Base-by-base conservation (phyloP, 2,329 filamentous ascomycete species). In the Pseudogymnoascus sp. region DNA sequence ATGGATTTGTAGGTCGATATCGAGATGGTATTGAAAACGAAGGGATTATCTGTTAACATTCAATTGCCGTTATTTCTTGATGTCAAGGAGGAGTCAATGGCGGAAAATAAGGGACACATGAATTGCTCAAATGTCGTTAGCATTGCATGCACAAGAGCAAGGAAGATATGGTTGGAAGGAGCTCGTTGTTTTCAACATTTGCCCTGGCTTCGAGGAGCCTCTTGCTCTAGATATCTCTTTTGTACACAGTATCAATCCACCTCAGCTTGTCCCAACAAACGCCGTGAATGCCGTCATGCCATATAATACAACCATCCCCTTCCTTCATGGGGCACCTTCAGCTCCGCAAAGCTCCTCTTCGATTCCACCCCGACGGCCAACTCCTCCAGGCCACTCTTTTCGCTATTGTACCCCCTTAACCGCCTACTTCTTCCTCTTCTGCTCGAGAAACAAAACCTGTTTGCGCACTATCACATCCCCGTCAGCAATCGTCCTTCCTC, bases 361-460 rank as follows among this genome's bases (percentile, higher is more conserved):
- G n/a, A n/a, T n/a, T n/a, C n/a, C n/a, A n/a, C n/a, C n/a, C n/a
- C n/a, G n/a, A n/a, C n/a, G n/a, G n/a, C n/a, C n/a, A n/a, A n/a
- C n/a, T n/a, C n/a, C n/a, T n/a, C n/a, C n/a, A n/a, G n/a, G n/a
- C n/a, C n/a, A n/a, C n/a, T n/a, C n/a, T n/a, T n/a, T n/a, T 53
- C 24, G 6, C 14, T 4, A 56, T 56, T 10, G 7, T 56, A 56
- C 19, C 21, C 31, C 10, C 24, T n/a, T 26, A 62, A 78, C 83
- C 86, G 63, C 81, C 81, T 56, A 56, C 50, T 56, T 56, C 74
- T 86, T 88, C 74, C 90, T 88, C 74, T 96, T 96, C 73, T 90
- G 86, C 75, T 97, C 93, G 64, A 97, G 83, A 77, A 97, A 97
- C 31, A 97, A 82, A 33, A 97, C 93, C 79, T 96, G 89, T 80